phyloP scores from a whole-genome alignment of 139 green algal genomes.

The Closterium sp. region DNA sequence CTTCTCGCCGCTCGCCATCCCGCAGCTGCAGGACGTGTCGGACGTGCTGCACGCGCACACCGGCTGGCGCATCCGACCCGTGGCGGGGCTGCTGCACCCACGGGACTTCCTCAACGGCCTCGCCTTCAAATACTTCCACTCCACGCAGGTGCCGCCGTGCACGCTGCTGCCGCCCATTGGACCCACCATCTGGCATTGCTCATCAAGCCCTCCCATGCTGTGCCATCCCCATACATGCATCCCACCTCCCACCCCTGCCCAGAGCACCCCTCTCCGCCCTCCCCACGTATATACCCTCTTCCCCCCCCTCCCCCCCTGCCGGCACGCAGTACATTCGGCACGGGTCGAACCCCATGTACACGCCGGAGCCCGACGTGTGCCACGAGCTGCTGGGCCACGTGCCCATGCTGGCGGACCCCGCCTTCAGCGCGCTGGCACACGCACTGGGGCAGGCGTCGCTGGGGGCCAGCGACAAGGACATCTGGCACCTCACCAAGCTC shows the following conservation, averaged over 20 bases:
- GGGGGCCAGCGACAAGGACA: conserved; percentile 75
- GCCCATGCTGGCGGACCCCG: conserved; percentile 78
- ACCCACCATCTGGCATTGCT: not conserved
- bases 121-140: conserved; percentile 86
- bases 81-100: conserved; percentile 87
- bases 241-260: not conserved
- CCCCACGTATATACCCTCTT: not conserved
- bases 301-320: not conserved
- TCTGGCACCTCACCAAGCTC: conserved; percentile 87
- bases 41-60: conserved; percentile 60
- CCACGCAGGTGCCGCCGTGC: conserved; percentile 57
- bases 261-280: not conserved
- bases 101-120: conserved; percentile 89
- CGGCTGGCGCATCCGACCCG: conserved; percentile 74
- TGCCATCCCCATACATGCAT: not conserved
- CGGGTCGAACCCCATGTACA: conserved; percentile 74
- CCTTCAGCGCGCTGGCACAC: conserved; percentile 75
- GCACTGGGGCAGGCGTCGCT: conserved; percentile 80
- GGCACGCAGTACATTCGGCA: conserved; percentile 38
- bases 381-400: conserved; percentile 87
- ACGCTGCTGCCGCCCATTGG: not conserved
- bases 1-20: conserved; percentile 68
- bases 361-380: conserved; percentile 84
- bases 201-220: not conserved
- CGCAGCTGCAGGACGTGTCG: conserved; percentile 78